A percentile compares a stretch with the other conserved stretches of the same genome.
Evolutionary conservation across 2,329 filamentous ascomycete species (phyloP).

Genomic region (Dothidotthia symphoricarpi): DNA sequence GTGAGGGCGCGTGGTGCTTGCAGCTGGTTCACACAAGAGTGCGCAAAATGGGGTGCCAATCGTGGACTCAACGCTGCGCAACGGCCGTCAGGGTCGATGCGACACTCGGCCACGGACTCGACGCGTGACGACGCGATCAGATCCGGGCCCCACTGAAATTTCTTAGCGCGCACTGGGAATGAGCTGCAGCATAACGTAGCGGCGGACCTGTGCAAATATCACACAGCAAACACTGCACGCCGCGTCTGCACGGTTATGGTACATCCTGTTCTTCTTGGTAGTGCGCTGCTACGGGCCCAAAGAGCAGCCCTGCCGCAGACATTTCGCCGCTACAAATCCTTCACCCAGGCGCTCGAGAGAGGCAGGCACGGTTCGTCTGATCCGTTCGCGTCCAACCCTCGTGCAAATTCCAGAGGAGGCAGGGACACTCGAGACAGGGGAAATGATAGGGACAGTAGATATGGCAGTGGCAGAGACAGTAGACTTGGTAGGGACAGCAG

Average conservation of each 20-base stretch:
- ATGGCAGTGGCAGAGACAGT: background rate
- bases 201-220: background rate
- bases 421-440: background rate
- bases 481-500: no score
- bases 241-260: conserved; percentile 18
- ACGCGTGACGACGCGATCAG: conserved; percentile 4
- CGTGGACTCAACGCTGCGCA: no score
- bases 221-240: background rate
- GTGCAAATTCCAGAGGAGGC: background rate
- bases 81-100: no score
- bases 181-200: no score
- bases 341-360: conserved; percentile 35
- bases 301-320: conserved; percentile 11
- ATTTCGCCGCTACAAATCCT: conserved; percentile 32
- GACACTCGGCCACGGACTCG: no score
- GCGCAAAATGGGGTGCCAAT: no score
- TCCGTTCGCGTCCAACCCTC: conserved; percentile 6
- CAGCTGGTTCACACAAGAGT: no score
- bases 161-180: no score
- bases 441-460: background rate
- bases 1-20: no score
- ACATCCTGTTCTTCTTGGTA: conserved; percentile 14
- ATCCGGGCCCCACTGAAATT: no score
- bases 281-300: conserved; percentile 18
- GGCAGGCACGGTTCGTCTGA: conserved; percentile 17